phyloP scores from a whole-genome alignment of 192 early-diverging fungal species.

The Cladochytrium replicatum region DNA sequence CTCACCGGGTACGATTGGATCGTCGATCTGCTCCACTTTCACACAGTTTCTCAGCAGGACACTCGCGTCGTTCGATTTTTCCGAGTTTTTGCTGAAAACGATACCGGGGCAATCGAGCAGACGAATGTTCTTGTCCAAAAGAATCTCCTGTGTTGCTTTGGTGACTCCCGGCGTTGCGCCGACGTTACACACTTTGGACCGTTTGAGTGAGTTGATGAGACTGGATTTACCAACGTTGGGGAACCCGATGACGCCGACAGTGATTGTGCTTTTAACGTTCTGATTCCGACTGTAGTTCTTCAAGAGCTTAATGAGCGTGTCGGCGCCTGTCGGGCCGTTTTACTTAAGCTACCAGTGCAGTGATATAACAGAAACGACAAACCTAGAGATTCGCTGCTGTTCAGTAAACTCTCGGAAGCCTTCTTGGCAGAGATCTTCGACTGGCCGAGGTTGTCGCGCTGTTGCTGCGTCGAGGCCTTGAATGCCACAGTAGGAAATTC shows the following conservation, averaged over 20 bases:
- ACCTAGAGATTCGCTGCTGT: conserved; percentile 60
- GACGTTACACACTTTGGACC: conserved; percentile 86
- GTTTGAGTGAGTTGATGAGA: conserved; percentile 97
- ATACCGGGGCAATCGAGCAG: conserved; percentile 97
- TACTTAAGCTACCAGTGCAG: no score
- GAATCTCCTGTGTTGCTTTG: conserved; percentile 88
- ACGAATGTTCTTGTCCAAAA: conserved; percentile 94
- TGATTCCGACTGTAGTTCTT: conserved; percentile 96
- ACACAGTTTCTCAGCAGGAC: conserved; percentile 92
- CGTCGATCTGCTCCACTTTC: conserved; percentile 90
- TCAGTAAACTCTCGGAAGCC: conserved; percentile 56
- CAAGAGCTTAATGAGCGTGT: conserved; percentile 82
- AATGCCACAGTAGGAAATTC: conserved; percentile 97
- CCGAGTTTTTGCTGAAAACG: conserved; percentile 67
- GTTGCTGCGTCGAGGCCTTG: conserved; percentile 92
- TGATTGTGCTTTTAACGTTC: conserved; percentile 95
- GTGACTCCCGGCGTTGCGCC: conserved; percentile 95
- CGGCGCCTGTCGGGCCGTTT: no score
- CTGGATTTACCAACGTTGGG: conserved; percentile 99
- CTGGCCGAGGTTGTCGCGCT: conserved; percentile 82
- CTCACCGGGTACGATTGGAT: conserved; percentile 82
- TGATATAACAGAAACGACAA: no score
- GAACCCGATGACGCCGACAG: conserved; percentile 95
- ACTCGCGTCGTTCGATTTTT: conserved; percentile 62
- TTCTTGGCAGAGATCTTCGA: conserved; percentile 40